These are phyloP conservation scores for Sungouiella blattae DNA, from an alignment of 805 yeast species.

Conservation along the genomic window DNA sequence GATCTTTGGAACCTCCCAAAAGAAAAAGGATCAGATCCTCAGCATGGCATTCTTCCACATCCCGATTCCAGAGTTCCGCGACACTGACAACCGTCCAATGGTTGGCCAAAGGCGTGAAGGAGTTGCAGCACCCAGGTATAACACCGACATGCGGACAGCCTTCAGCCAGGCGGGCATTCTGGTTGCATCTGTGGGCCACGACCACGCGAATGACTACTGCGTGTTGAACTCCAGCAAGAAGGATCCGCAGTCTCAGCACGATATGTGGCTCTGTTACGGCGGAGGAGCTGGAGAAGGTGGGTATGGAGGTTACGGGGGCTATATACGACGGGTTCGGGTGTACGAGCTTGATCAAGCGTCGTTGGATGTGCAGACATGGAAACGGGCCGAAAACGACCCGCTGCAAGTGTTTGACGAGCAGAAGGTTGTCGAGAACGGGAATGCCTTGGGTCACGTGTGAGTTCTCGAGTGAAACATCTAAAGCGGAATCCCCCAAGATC, in stretches of 20 bases:
- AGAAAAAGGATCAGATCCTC: conserved; percentile 39
- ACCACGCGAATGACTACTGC: conserved; percentile 93
- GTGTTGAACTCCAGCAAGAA: conserved; percentile 45
- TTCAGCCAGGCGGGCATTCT: conserved; percentile 66
- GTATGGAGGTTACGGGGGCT: conserved; percentile 89
- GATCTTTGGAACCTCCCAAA: conserved; percentile 18
- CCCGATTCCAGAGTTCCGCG: conserved; percentile 81
- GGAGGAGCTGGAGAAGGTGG: conserved; percentile 96
- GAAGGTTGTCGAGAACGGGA: conserved; percentile 24
- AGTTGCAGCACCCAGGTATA: conserved; percentile 71
- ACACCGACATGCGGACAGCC: conserved; percentile 61
- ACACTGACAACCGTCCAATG: conserved; percentile 37
- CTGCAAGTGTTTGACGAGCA: conserved; percentile 48
- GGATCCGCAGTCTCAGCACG: conserved; percentile 24
- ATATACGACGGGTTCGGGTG: conserved; percentile 71
- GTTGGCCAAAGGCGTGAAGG: conserved; percentile 70
- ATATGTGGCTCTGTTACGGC: conserved; percentile 86
- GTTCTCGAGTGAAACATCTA: no score
- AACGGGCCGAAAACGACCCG: conserved; percentile 60
- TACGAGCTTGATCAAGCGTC: conserved; percentile 58
- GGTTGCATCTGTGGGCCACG: conserved; percentile 86
- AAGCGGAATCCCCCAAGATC: no score
- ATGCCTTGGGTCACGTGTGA: conserved; percentile 4
- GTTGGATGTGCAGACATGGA: conserved; percentile 62
- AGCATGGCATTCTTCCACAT: conserved; percentile 94